These are phyloP conservation scores for Naganishia sp. DNA, from an alignment of 1,284 basidiomycete species.

Conservation along the genomic window DNA sequence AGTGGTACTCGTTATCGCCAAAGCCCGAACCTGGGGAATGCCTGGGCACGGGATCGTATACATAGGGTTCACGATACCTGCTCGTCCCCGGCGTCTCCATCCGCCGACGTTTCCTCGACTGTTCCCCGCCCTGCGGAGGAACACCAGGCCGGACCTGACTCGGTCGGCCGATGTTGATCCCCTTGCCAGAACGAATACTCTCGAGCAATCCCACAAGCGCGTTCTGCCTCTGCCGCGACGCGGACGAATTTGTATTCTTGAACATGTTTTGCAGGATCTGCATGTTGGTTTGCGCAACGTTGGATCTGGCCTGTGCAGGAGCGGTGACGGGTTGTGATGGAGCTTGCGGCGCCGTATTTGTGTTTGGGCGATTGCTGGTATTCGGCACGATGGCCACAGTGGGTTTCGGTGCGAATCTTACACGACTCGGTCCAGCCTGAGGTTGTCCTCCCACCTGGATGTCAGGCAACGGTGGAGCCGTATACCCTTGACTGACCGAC, in stretches of 20 bases:
- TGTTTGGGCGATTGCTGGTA: background rate
- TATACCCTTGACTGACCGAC: constrained; percentile 11
- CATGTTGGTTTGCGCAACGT: constrained; percentile 25
- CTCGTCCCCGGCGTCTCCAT: constrained; percentile 26
- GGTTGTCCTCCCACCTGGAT: constrained; percentile 1
- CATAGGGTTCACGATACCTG: constrained; percentile 16
- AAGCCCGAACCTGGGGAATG: constrained; percentile 4
- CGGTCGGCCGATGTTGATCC: constrained; percentile 19
- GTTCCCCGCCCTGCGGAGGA: background rate
- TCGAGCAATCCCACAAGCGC: constrained; percentile 22
- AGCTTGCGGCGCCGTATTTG: background rate
- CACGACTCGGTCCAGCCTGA: constrained; percentile 16
- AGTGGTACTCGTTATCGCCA: constrained; percentile 14
- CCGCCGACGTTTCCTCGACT: constrained; percentile 8
- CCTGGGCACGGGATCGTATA: constrained; percentile 10
- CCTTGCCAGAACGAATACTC: constrained; percentile 25
- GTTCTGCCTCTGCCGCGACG: constrained; percentile 15
- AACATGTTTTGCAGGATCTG: constrained; percentile 28
- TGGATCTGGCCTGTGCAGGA: constrained; percentile 1
- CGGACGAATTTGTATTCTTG: constrained; percentile 24
- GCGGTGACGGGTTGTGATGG: background rate
- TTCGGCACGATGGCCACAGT: constrained; percentile 4
- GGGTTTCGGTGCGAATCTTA: constrained; percentile 14
- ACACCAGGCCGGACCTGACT: constrained; percentile 18
- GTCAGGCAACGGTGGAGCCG: constrained; percentile 17